These are phyloP conservation scores for Pezicula neosporulosa DNA, from an alignment of 2,329 filamentous ascomycete genomes.

Conservation along the genomic window DNA sequence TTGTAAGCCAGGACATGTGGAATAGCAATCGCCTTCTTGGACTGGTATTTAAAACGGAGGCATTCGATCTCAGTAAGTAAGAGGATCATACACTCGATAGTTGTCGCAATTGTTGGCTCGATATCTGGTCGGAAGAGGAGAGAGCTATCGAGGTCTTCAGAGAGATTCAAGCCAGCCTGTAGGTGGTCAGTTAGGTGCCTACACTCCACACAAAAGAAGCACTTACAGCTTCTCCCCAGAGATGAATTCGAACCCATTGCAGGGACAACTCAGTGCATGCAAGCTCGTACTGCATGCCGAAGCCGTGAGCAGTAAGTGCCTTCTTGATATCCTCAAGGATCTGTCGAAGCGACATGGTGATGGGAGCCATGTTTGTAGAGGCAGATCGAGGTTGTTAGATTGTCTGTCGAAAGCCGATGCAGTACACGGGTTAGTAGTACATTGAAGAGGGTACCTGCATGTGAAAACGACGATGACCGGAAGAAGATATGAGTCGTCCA, in stretches of 20 bases:
- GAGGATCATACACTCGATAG: conserved; percentile 12
- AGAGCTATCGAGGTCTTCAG: conserved; percentile 7
- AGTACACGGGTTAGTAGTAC: not conserved
- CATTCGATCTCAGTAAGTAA: conserved; percentile 18
- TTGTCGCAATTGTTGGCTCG: conserved; percentile 13
- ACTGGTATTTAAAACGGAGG: conserved; percentile 17
- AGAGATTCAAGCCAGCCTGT: conserved; percentile 14
- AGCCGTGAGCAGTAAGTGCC: conserved; percentile 14
- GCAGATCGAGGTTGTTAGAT: not conserved
- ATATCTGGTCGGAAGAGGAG: conserved; percentile 13
- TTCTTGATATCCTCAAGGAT: conserved; percentile 13
- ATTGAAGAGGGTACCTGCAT: not conserved
- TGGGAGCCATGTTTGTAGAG: conserved; percentile 6
- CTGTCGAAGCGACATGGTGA: conserved; percentile 8
- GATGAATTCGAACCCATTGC: conserved; percentile 16
- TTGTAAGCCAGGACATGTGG: not conserved
- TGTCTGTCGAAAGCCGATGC: not conserved
- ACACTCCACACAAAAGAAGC: not conserved
- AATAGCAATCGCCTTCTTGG: conserved; percentile 6
- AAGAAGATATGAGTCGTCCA: not conserved
- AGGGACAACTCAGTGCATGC: conserved; percentile 18
- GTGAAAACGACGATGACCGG: not conserved
- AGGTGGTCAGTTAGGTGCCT: conserved; percentile 1
- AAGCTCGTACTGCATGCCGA: conserved; percentile 19
- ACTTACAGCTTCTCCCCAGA: conserved; percentile 21